These are phyloP conservation scores for Phytophthora palmivora DNA, from an alignment of 352 stramenopile genomes.

Conservation along the genomic window DNA sequence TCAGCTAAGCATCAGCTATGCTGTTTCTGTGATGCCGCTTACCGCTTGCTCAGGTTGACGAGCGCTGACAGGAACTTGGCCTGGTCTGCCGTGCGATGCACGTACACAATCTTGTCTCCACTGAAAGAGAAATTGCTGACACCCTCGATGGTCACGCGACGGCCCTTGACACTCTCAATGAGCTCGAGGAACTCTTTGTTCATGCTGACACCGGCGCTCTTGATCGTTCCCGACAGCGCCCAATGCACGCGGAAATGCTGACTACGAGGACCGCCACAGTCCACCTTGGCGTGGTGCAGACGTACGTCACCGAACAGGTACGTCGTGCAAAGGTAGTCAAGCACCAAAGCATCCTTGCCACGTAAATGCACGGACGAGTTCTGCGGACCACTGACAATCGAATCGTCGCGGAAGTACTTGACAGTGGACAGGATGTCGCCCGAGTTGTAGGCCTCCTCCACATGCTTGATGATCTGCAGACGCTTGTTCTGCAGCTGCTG, in stretches of 20 bases:
- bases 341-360: slow-evolving; percentile 82
- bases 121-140: slow-evolving; percentile 91
- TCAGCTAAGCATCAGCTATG: not conserved
- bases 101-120: slow-evolving; percentile 90
- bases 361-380: slow-evolving; percentile 87
- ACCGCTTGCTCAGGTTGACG: slow-evolving; percentile 80
- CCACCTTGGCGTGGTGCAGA: slow-evolving; percentile 82
- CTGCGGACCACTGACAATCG: slow-evolving; percentile 86
- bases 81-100: slow-evolving; percentile 88
- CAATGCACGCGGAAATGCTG: slow-evolving; percentile 90
- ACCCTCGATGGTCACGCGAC: slow-evolving; percentile 81
- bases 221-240: slow-evolving; percentile 78
- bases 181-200: slow-evolving; percentile 90
- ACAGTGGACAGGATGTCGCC: slow-evolving; percentile 80
- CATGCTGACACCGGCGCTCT: slow-evolving; percentile 83
- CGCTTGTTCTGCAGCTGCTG: slow-evolving; percentile 74
- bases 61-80: slow-evolving; percentile 88
- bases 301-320: slow-evolving; percentile 83
- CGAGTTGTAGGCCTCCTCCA: slow-evolving; percentile 84
- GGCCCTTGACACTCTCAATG: slow-evolving; percentile 84
- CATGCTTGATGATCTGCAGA: slow-evolving; percentile 83
- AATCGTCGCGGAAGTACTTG: slow-evolving; percentile 88
- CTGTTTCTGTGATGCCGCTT: slow-evolving; percentile 15
- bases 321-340: slow-evolving; percentile 89
- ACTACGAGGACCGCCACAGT: slow-evolving; percentile 81